A percentile compares a stretch with the other conserved stretches of the same genome.
These are phyloP conservation scores for Penicillium sp. DNA, from an alignment of 2,329 filamentous ascomycete genomes.

Conservation along the genomic window DNA sequence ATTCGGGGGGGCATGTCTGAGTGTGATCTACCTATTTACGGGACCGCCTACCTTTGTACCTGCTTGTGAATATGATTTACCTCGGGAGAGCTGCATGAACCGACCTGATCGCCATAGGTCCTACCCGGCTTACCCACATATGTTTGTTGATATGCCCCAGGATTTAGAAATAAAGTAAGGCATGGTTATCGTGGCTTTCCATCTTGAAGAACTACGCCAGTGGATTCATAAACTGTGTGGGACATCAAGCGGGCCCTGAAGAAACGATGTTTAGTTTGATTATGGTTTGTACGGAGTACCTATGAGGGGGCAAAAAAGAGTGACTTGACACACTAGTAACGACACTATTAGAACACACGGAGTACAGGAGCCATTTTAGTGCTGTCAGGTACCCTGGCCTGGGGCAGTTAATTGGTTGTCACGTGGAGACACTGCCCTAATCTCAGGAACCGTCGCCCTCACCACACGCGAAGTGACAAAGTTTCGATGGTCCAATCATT, in stretches of 20 bases:
- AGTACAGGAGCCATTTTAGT: not conserved
- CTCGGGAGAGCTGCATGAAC: not conserved
- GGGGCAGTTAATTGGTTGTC: not conserved
- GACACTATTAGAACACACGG: not conserved
- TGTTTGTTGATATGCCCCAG: not conserved
- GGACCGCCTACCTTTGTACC: not conserved
- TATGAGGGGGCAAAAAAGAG: not conserved
- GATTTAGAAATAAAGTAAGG: not conserved
- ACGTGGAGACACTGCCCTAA: constrained; percentile 4
- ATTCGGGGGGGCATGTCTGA: not conserved
- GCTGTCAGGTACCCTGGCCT: not conserved
- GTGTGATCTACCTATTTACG: not conserved
- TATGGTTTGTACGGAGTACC: not conserved
- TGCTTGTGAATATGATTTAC: not conserved
- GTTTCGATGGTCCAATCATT: constrained; percentile 1
- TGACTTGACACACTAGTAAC: not conserved
- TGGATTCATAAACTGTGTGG: not conserved
- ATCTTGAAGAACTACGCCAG: not conserved
- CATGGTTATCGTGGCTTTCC: not conserved
- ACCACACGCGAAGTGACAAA: not conserved
- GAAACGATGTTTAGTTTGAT: not conserved
- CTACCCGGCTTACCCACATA: not conserved
- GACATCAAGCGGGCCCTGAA: not conserved
- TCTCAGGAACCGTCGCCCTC: not conserved
- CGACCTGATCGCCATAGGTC: not conserved